Conservation (phyloP, 2,329 filamentous ascomycete species). For the Epichloe aotearoae region DNA sequence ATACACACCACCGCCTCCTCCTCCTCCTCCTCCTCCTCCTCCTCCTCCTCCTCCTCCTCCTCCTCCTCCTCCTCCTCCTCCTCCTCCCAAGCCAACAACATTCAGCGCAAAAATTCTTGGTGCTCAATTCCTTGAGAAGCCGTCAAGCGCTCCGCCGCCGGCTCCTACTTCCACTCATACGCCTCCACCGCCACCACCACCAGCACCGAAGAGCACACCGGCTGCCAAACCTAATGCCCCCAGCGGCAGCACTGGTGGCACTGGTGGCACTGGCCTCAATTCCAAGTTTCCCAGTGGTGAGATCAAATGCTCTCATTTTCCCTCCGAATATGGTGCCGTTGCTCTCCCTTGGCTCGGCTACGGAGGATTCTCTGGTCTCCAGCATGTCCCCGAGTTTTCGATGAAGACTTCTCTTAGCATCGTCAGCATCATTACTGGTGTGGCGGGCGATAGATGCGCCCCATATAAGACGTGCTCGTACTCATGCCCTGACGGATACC, state of each 20-base stretch:
- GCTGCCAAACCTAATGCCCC: constrained; percentile 11
- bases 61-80: constrained; percentile 20
- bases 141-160: constrained; percentile 2
- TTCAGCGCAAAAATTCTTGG: neutral
- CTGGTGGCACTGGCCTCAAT: constrained; percentile 41
- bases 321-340: constrained; percentile 68
- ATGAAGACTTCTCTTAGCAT: constrained; percentile 36
- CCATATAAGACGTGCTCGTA: constrained; percentile 74
- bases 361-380: constrained; percentile 69
- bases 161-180: constrained; percentile 1
- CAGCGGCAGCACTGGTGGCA: too few species aligned
- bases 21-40: constrained; percentile 21
- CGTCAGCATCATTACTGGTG: constrained; percentile 49
- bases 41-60: constrained; percentile 22
- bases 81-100: constrained; percentile 17
- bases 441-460: constrained; percentile 47
- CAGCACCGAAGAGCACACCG: constrained; percentile 8
- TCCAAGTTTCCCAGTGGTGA: constrained; percentile 63
- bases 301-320: constrained; percentile 60
- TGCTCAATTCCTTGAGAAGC: constrained; percentile 6
- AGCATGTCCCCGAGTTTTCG: constrained; percentile 44
- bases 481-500: constrained; percentile 78
- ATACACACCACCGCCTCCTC: constrained; percentile 31
- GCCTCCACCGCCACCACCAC: neutral
- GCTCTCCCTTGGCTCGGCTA: constrained; percentile 54